Evolutionary conservation across 345 rosid genomes (phyloP).

Genomic region (Euphorbia lathyris): DNA sequence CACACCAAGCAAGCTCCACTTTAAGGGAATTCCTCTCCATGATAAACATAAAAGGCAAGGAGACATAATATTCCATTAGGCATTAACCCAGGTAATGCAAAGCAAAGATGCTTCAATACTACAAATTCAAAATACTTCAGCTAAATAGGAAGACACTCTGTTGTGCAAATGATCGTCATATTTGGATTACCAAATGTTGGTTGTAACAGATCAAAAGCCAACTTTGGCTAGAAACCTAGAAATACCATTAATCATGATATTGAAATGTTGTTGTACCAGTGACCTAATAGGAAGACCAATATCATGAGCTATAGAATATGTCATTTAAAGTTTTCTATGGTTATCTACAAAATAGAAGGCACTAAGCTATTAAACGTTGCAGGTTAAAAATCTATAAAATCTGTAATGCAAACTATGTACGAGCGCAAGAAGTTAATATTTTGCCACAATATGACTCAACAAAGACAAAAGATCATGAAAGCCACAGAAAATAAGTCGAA

Average conservation of each 20-base stretch:
- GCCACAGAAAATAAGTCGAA: background rate
- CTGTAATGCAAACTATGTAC: background rate
- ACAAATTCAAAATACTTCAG: background rate
- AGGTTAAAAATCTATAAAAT: background rate
- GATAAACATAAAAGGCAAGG: background rate
- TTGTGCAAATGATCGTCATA: background rate
- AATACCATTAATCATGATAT: too few species aligned
- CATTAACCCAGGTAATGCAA: background rate
- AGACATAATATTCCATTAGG: background rate
- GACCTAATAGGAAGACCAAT: too few species aligned
- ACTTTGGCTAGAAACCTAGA: background rate
- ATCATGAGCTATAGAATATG: too few species aligned
- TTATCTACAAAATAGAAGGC: background rate
- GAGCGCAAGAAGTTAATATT: background rate
- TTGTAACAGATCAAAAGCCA: background rate
- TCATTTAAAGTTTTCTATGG: too few species aligned
- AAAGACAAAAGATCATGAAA: background rate
- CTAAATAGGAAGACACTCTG: background rate
- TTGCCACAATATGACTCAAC: background rate
- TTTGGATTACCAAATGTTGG: background rate
- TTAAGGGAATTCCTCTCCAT: background rate
- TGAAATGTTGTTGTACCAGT: too few species aligned
- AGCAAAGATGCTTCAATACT: background rate
- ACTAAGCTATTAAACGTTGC: background rate
- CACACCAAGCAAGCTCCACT: background rate